phyloP scores from a whole-genome alignment of 768 basidiomycete genomes.

The Botryobasidium botryosum region DNA sequence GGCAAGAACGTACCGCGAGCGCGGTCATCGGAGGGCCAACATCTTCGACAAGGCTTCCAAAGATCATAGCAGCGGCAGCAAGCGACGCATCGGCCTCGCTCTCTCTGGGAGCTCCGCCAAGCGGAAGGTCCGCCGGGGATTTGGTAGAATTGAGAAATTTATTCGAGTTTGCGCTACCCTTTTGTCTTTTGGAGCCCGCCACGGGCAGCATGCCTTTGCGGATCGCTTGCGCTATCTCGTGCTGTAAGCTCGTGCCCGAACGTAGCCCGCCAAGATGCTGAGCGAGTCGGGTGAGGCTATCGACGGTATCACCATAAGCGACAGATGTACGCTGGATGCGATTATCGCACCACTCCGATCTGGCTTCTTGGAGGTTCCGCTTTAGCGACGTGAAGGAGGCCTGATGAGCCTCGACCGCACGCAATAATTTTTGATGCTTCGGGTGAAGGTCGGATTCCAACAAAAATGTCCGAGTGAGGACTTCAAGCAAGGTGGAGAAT shows the following conservation, averaged over 20 bases:
- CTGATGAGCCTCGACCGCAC: conserved; percentile 73
- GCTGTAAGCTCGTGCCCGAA: conserved; percentile 68
- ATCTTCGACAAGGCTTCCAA: conserved; percentile 65
- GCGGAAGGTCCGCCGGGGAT: too few species aligned
- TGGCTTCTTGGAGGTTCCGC: conserved; percentile 71
- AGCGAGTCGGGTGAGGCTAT: conserved; percentile 72
- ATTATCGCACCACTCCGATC: conserved; percentile 53
- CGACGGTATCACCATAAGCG: conserved; percentile 76
- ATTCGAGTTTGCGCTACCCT: too few species aligned
- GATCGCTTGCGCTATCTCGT: conserved; percentile 46
- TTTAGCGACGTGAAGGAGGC: conserved; percentile 80
- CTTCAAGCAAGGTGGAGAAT: conserved; percentile 68
- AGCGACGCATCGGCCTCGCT: conserved; percentile 30
- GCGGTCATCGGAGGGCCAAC: conserved; percentile 60
- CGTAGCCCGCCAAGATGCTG: conserved; percentile 87
- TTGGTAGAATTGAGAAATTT: too few species aligned
- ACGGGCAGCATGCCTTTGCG: too few species aligned
- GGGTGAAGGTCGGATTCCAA: conserved; percentile 43
- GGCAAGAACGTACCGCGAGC: conserved; percentile 36
- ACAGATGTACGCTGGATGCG: conserved; percentile 20
- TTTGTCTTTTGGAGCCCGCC: too few species aligned
- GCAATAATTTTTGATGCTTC: conserved; percentile 47
- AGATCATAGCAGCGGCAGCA: conserved; percentile 51
- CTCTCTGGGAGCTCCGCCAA: conserved; percentile 9
- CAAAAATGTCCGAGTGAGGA: conserved; percentile 73